Conservation (phyloP, 768 basidiomycete species). For the Kwoniella dendrophila region DNA sequence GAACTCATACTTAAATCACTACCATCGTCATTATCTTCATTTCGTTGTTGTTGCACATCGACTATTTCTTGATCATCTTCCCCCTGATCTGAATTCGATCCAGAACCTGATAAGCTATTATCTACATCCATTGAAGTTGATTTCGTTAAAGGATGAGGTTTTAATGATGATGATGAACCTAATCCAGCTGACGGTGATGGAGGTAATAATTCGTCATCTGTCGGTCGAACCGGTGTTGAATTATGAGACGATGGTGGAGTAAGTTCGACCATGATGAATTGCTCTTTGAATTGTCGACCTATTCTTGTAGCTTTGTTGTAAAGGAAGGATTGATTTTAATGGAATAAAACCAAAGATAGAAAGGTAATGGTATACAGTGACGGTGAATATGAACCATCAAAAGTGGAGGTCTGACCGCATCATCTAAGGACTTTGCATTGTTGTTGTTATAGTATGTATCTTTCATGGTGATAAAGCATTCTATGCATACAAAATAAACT, state of each 20-base stretch:
- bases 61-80: background rate
- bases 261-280: conserved; percentile 28
- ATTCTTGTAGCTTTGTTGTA: background rate
- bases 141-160: conserved; percentile 14
- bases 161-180: background rate
- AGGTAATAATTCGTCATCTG: conserved; percentile 9
- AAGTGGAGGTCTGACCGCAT: conserved; percentile 25
- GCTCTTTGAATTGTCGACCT: background rate
- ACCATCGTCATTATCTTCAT: no score
- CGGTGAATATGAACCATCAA: background rate
- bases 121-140: conserved; percentile 18
- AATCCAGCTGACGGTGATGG: conserved; percentile 12
- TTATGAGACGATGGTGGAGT: conserved; percentile 38
- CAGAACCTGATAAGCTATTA: background rate
- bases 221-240: conserved; percentile 26
- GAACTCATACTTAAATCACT: background rate
- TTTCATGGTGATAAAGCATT: background rate
- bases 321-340: background rate
- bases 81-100: background rate
- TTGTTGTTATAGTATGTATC: conserved; percentile 1
- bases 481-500: background rate
- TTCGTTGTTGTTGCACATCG: no score
- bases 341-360: background rate
- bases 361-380: background rate
- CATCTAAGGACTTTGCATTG: no score